Evolutionary conservation across 352 stramenopile species (phyloP).

Genomic region (Pythium apleroticum): DNA sequence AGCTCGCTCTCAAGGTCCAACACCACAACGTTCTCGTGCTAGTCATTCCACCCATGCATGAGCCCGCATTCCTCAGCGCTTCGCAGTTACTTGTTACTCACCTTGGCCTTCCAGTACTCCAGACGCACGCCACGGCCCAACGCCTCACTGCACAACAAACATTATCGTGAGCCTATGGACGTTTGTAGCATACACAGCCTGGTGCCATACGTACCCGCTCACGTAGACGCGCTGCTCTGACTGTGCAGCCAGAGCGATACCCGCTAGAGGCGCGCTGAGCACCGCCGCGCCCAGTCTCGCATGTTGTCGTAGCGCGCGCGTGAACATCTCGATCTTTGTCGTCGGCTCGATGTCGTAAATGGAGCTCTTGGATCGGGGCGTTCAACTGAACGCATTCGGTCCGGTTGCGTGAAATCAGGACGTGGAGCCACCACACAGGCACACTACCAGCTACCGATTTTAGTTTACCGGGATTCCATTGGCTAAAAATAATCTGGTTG

Average conservation of each 20-base stretch:
- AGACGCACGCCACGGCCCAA: conserved; percentile 76
- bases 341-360: not conserved
- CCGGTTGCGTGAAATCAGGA: not conserved
- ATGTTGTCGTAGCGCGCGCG: conserved; percentile 20
- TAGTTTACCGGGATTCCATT: not conserved
- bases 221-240: conserved; percentile 67
- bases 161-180: no score
- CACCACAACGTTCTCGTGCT: conserved; percentile 88
- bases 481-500: not conserved
- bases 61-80: not conserved
- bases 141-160: conserved; percentile 46
- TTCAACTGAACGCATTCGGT: conserved; percentile 22
- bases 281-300: conserved; percentile 30
- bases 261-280: conserved; percentile 37
- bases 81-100: conserved; percentile 17
- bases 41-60: not conserved
- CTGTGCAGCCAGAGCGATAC: conserved; percentile 26
- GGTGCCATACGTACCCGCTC: conserved; percentile 51
- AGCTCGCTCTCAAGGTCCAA: conserved; percentile 83
- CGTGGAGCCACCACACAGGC: not conserved
- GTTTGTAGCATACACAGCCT: no score
- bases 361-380: conserved; percentile 2
- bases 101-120: conserved; percentile 87
- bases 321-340: conserved; percentile 25
- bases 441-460: not conserved